phyloP scores from a whole-genome alignment of 179 eudicot species.

The Beta macrorhiza region DNA sequence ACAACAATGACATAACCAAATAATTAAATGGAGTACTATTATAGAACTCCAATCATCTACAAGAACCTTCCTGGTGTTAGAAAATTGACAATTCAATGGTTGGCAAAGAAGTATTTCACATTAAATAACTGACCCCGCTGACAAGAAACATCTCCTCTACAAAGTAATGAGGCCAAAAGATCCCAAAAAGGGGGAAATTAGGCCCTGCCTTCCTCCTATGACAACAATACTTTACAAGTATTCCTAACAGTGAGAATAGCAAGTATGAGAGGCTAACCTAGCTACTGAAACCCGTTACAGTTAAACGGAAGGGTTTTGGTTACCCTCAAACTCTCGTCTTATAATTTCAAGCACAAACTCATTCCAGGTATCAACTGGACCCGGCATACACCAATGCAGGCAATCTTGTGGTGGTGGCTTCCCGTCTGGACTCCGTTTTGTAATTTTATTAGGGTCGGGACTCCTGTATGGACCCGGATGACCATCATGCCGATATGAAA shows the following conservation, averaged over 20 bases:
- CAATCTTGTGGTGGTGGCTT: slow-evolving; percentile 94
- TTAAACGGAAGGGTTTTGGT: slow-evolving; percentile 25
- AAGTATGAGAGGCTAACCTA: slow-evolving; percentile 20
- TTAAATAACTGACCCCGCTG: slow-evolving; percentile 13
- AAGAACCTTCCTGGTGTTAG: background rate
- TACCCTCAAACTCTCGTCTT: slow-evolving; percentile 57
- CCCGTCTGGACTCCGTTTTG: slow-evolving; percentile 64
- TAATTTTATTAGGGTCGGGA: slow-evolving; percentile 72
- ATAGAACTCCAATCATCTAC: slow-evolving; percentile 2
- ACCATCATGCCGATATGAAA: slow-evolving; percentile 72
- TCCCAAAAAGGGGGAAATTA: background rate
- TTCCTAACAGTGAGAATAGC: background rate
- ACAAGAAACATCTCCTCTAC: slow-evolving; percentile 17
- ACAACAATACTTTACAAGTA: slow-evolving; percentile 22
- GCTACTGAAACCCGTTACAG: slow-evolving; percentile 4
- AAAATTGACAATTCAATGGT: background rate
- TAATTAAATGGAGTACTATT: background rate
- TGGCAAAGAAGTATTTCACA: background rate
- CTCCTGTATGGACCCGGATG: slow-evolving; percentile 85
- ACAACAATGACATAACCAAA: background rate
- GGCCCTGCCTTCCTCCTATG: slow-evolving; percentile 13
- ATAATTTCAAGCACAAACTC: slow-evolving; percentile 73
- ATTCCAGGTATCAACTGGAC: slow-evolving; percentile 85
- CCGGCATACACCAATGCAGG: slow-evolving; percentile 95
- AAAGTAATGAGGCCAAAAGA: background rate